Base-by-base conservation (phyloP, 2,329 filamentous ascomycete genomes). In the Xylaria sp. region DNA sequence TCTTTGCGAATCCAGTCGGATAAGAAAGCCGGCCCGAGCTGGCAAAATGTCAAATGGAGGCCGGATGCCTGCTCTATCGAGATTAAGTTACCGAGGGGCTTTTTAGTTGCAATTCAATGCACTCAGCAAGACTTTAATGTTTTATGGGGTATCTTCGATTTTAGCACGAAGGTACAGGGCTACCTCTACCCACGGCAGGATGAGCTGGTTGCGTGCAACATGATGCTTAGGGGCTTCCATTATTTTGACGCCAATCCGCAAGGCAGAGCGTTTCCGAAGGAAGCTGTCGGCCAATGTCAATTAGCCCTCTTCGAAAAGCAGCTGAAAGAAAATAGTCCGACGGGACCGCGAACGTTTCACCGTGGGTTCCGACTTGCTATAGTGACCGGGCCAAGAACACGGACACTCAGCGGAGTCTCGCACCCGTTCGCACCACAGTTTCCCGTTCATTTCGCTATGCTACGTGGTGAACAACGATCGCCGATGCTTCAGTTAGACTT, bases 31-130 rank as follows among this genome's bases (percentile, higher is more conserved):
- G 90, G 90, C 0, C 86, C 90, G 1, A 88, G 86, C 0, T 97
- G 93, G 93, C 86, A 91, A 6, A 90, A 95, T 72, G 85, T 96
- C 4, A 84, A 86, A 41, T 97, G 93, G 93, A 88, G 88, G 59
- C 83, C 88, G 17, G 87, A 90, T 48, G 81, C 83, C 6, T 84
- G 82, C 62, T 83, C 85, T 0, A 81, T 97, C 58, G 85, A 88
- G 19, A 75, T 96, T 37, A 85, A 85, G 62, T 78, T 97, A 17
- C 90, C 91, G 0, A 87, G 91, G 66, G 91, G 91, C 0, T 94
- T 95, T 71, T 79, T 89, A 60, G 77, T 96, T 41, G 85, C 85
- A 19, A 78, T 95, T 17, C 87, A 90, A 65, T 88, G 93, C 72
- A 83, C 82, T 13, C 90, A 93, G 69, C 80, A 85, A n/a, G 92